Percentiles rank a stretch among this genome's conserved stretches.
Evolutionary conservation across 805 yeast species (phyloP).

Genomic region (Yarrowia sp.): DNA sequence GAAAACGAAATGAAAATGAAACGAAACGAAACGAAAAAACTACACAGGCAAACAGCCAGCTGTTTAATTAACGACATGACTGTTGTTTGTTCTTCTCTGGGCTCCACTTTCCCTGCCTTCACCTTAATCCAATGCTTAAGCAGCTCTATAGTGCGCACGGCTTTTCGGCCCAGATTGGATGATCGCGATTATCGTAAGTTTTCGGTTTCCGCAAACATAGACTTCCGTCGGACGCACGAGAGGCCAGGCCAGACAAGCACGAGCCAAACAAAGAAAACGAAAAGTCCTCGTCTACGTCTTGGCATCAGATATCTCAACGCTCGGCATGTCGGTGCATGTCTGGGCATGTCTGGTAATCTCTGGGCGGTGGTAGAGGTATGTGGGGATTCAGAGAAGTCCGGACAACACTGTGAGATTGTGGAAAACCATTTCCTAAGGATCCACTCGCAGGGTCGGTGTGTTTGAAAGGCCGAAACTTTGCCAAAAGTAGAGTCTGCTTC

Average conservation of each 20-base stretch:
- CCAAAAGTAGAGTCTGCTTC: too few relatives aligned
- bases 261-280: neutral
- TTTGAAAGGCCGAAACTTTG: too few relatives aligned
- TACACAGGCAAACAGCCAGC: too few relatives aligned
- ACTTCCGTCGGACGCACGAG: neutral
- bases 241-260: neutral
- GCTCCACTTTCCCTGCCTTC: neutral
- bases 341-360: neutral
- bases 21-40: too few relatives aligned
- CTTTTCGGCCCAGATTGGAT: slow-evolving; percentile 3
- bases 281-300: neutral
- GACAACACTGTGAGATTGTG: too few relatives aligned
- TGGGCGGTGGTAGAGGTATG: too few relatives aligned
- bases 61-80: neutral
- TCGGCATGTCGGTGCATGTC: neutral
- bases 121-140: neutral
- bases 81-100: neutral
- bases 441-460: too few relatives aligned
- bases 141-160: neutral
- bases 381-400: too few relatives aligned
- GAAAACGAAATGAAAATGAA: too few relatives aligned
- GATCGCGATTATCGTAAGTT: slow-evolving; percentile 25
- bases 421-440: too few relatives aligned
- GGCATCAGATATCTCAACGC: neutral
- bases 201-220: neutral